phyloP scores from a whole-genome alignment of 2,329 filamentous ascomycete genomes.

The Curvularia hawaiiensis region DNA sequence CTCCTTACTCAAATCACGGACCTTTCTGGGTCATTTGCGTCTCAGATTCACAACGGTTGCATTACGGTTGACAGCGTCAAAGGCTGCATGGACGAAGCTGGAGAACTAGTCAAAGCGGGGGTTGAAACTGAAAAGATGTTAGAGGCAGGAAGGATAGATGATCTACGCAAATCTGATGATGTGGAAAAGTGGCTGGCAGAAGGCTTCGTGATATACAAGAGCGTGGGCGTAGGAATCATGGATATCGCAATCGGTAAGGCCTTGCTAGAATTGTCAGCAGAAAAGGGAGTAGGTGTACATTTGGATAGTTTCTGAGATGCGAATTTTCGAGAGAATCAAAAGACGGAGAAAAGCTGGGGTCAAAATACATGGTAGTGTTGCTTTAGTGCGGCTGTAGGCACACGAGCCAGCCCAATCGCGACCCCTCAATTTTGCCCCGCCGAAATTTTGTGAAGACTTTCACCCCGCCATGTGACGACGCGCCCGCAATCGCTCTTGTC shows the following conservation, averaged over 20 bases:
- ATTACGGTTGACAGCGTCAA: constrained; percentile 40
- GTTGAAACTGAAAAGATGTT: constrained; percentile 29
- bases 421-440: constrained; percentile 12
- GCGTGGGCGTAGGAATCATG: constrained; percentile 58
- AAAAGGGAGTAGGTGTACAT: constrained; percentile 20
- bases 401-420: constrained; percentile 1
- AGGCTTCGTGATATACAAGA: constrained; percentile 56
- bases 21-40: constrained; percentile 3
- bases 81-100: constrained; percentile 53
- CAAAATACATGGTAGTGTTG: neutral
- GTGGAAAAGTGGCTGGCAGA: constrained; percentile 27
- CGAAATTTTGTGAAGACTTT: constrained; percentile 19
- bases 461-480: constrained; percentile 18
- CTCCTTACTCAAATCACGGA: constrained; percentile 39
- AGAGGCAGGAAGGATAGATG: constrained; percentile 15
- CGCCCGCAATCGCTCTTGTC: constrained; percentile 18
- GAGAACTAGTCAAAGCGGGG: constrained; percentile 52
- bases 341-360: neutral
- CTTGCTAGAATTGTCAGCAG: constrained; percentile 21
- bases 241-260: constrained; percentile 52
- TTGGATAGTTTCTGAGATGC: constrained; percentile 17
- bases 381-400: neutral
- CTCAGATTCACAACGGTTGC: constrained; percentile 6
- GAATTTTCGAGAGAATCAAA: neutral
- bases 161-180: neutral